Conservation (phyloP, 768 basidiomycete genomes). For the Clavulina sp. region DNA sequence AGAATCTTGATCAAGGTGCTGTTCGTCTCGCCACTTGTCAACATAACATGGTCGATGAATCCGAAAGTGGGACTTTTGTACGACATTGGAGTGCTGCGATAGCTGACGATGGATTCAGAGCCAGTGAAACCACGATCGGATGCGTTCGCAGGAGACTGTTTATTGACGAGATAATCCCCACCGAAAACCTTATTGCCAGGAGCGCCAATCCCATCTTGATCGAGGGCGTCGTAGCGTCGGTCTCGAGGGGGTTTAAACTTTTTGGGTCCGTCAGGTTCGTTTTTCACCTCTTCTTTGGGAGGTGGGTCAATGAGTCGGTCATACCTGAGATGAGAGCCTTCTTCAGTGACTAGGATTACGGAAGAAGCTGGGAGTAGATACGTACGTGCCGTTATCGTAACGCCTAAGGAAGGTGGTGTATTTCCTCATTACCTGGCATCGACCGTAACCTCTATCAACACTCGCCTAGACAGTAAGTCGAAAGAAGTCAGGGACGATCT, state of each 20-base stretch:
- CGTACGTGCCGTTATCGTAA: slow-evolving; percentile 93
- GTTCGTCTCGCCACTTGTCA: slow-evolving; percentile 93
- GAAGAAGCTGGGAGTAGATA: slow-evolving; percentile 14
- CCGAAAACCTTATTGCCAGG: slow-evolving; percentile 90
- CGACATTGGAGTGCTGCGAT: slow-evolving; percentile 80
- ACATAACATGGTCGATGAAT: slow-evolving; percentile 93
- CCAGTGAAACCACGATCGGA: slow-evolving; percentile 79
- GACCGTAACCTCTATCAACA: slow-evolving; percentile 90
- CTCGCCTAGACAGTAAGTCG: slow-evolving; percentile 41
- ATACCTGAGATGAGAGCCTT: slow-evolving; percentile 31
- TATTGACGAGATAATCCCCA: slow-evolving; percentile 89
- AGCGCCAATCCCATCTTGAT: slow-evolving; percentile 82
- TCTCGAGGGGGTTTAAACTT: no score
- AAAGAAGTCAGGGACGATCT: no score
- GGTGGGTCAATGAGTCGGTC: slow-evolving; percentile 92
- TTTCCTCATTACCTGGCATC: slow-evolving; percentile 95
- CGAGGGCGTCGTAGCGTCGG: slow-evolving; percentile 81
- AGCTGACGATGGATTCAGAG: slow-evolving; percentile 55
- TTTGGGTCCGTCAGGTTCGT: no score
- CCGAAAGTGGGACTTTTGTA: slow-evolving; percentile 91
- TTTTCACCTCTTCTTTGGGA: slow-evolving; percentile 63
- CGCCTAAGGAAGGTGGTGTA: slow-evolving; percentile 86
- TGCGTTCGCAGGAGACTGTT: slow-evolving; percentile 90
- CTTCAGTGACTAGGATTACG: neutral
- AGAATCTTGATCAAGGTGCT: slow-evolving; percentile 94